These are phyloP conservation scores for Cetraspora pellucida DNA, from an alignment of 192 early-diverging fungal genomes.

Conservation along the genomic window DNA sequence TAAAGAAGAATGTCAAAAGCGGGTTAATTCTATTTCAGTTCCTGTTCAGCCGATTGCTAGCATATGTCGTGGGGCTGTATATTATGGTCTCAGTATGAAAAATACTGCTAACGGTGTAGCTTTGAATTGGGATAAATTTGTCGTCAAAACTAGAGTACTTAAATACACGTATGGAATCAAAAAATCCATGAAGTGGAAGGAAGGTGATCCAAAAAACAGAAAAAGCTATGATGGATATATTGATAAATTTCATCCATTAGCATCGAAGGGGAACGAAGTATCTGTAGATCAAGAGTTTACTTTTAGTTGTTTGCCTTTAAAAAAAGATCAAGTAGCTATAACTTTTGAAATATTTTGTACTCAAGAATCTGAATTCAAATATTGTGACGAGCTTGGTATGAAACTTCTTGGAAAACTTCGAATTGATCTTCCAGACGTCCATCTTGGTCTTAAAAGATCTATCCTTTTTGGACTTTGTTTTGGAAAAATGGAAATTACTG, in stretches of 20 bases:
- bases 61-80: constrained; percentile 54
- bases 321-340: background rate
- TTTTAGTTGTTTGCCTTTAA: background rate
- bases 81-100: background rate
- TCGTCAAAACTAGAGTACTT: background rate
- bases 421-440: background rate
- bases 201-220: too few relatives aligned
- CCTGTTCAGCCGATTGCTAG: constrained; percentile 47
- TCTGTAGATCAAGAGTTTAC: background rate
- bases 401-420: constrained; percentile 8
- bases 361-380: background rate
- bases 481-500: too few relatives aligned
- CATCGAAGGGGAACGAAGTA: background rate
- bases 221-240: background rate
- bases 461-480: too few relatives aligned
- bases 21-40: constrained; percentile 49
- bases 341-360: constrained; percentile 6
- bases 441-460: too few relatives aligned
- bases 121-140: background rate
- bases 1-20: constrained; percentile 46
- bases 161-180: background rate
- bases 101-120: too few relatives aligned
- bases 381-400: constrained; percentile 16
- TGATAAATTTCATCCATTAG: background rate
- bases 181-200: too few relatives aligned